Evolutionary conservation across 805 yeast species (phyloP), one percentile per base, ranked within the genome.

Genomic region (Ogataea ramenticola): DNA sequence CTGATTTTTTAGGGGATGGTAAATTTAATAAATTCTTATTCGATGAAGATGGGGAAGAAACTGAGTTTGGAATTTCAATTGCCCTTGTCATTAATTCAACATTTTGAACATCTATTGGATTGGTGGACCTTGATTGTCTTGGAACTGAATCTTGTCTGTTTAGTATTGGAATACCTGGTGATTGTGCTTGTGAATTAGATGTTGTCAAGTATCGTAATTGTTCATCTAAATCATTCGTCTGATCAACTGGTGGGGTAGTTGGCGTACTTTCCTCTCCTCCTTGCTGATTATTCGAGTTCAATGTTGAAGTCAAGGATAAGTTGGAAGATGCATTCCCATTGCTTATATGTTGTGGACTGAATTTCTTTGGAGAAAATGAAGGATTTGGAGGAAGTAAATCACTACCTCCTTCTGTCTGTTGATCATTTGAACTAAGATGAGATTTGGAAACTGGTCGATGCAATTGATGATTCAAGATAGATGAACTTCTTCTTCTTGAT

Each of bases 1-100:
- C 67, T 41, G 66, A 59, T 38, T 63, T 67, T 31, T 44, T 61
- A 53, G 37, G 37, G 12, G 37, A 29, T 8, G 32, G 32, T 29
- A 29, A 29, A 29, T 29, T 29, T 14, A 29, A 29, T 4, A 29
- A 14, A 11, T 8, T 10, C 12, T 9, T 11, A 10, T 8, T 29
- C 4, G 32, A 8, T 29, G 32, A 29, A 10, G 32, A 8, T 29
- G 32, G 5, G n/a, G 32, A 29, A 11, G 32, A 29, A 11, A 15
- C 5, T 29, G 32, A 29, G 10, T 26, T n/a, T 24, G 27, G 10
- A 24, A 24, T 24, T 24, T 10, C 27, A 24, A 24, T 24, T 6
- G 27, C 10, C 6, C 6, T 6, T 24, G 27, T 7, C 27, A 6
- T 24, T 24, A 10, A 10, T 7, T 24, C 27, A 24, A 6, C 27